phyloP scores from a whole-genome alignment of 176 grass and related monocot species.

The Carex scoparia region DNA sequence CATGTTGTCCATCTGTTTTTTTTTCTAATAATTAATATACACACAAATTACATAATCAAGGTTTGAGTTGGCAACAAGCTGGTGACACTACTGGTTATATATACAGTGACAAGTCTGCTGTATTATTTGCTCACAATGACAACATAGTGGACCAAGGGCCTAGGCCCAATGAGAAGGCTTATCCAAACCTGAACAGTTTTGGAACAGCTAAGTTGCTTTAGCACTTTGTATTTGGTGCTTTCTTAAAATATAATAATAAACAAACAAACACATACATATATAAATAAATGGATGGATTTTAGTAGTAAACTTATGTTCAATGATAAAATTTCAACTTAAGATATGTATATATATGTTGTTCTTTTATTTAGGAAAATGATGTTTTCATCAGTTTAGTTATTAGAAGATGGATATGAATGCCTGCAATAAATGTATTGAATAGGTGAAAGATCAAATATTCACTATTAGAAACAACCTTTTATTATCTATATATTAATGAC shows the following conservation, averaged over 20 bases:
- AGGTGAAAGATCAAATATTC: neutral
- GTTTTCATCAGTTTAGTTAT: neutral
- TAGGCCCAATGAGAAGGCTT: neutral
- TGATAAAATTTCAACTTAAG: too few species aligned
- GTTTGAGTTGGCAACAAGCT: neutral
- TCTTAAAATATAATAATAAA: too few species aligned
- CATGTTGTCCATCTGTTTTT: neutral
- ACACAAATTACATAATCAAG: neutral
- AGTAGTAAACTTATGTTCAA: too few species aligned
- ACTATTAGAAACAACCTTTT: too few species aligned
- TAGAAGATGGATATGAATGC: too few species aligned
- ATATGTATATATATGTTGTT: neutral
- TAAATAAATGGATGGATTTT: too few species aligned
- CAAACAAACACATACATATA: too few species aligned
- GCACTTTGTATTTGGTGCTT: too few species aligned
- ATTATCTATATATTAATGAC: neutral
- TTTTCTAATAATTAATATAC: neutral
- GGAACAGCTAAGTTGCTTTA: neutral
- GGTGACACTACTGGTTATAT: neutral
- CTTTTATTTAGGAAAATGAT: neutral
- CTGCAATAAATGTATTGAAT: neutral
- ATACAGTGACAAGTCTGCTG: neutral
- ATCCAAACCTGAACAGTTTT: neutral
- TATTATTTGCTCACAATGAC: neutral
- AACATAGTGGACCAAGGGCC: neutral